These are phyloP conservation scores for Cladosporium sp. DNA, from an alignment of 2,329 filamentous ascomycete genomes.

Conservation along the genomic window DNA sequence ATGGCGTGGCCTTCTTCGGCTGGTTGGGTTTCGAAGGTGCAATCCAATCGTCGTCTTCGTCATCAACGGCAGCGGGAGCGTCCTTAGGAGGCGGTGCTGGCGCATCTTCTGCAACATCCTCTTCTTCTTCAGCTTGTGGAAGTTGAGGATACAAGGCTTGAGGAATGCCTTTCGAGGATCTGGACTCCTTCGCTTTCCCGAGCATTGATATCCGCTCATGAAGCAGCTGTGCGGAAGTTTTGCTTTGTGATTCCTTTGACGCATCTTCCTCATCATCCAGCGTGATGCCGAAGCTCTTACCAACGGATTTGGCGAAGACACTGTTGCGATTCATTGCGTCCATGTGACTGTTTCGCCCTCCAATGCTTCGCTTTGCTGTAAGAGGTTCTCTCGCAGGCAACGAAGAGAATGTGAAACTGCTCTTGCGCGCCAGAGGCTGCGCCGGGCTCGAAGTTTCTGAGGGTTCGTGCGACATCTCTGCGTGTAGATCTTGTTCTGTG, in stretches of 20 bases:
- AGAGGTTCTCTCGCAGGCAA: slow-evolving; percentile 87
- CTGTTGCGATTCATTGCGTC: slow-evolving; percentile 60
- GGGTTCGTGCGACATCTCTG: slow-evolving; percentile 36
- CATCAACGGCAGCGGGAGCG: slow-evolving; percentile 24
- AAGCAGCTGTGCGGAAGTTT: slow-evolving; percentile 87
- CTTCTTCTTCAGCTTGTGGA: slow-evolving; percentile 17
- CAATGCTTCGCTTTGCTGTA: slow-evolving; percentile 77
- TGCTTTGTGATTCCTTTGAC: slow-evolving; percentile 52
- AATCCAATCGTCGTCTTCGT: slow-evolving; percentile 58
- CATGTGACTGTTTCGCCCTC: slow-evolving; percentile 69
- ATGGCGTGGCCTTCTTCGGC: slow-evolving; percentile 3
- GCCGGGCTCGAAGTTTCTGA: slow-evolving; percentile 71
- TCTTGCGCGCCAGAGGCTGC: slow-evolving; percentile 78
- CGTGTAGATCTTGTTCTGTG: slow-evolving; percentile 41
- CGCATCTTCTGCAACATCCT: not conserved
- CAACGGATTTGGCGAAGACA: slow-evolving; percentile 69
- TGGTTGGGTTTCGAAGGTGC: slow-evolving; percentile 40
- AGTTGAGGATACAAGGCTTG: slow-evolving; percentile 38
- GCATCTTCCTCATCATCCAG: slow-evolving; percentile 50
- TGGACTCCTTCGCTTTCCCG: slow-evolving; percentile 50
- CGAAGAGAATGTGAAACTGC: slow-evolving; percentile 90
- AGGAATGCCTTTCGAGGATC: slow-evolving; percentile 38
- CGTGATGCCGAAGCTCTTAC: slow-evolving; percentile 58
- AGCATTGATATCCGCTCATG: slow-evolving; percentile 87
- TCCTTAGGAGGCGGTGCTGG: slow-evolving; percentile 5